Evolutionary conservation across 768 basidiomycete species (phyloP), one percentile per base, ranked within the genome.

Genomic region (Mycena crocata): DNA sequence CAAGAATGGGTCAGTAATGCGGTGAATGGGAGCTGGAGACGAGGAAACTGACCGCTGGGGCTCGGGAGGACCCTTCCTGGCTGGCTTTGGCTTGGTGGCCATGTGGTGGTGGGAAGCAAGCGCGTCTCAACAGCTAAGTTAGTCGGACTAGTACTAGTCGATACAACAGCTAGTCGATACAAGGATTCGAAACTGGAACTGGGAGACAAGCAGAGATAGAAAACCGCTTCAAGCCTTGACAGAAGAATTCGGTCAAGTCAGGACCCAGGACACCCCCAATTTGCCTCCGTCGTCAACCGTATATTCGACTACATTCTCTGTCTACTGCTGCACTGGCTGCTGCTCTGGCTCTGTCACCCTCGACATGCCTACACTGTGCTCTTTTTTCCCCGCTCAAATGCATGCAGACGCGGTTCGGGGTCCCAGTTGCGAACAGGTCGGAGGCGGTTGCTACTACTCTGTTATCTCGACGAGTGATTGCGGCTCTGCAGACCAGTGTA

Each of bases 61-160:
- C 71, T 92, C 90, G 69, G 87, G 81, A 70, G 82, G 80, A 55
- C 88, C 89, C 77, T 89, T 93, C 80, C 87, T 87, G 65, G 84
- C 73, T 58, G 85, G 83, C 80, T 91, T 93, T 70, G 85, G 76
- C 79, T 86, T n/a, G n/a, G n/a, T n/a, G n/a, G 89, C 78, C 92
- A 85, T 73, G 88, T 80, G 73, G 87, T 77, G 62, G 89, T 84
- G 73, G 62, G 71, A 62, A 56, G 63, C 68, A 70, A 12, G 46
- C 28, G 46, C 44, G 57, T 9, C 23, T 52, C 23, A 15, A 24
- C 5, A 19, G 17, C 5, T 45, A 49, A 59, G 51, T 35, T 52
- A 35, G 19, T 5, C 15, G 37, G 26, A 40, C 55, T 31, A 57
- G 14, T 2, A 37, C 21, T 28, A 44, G 10, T 34, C 34, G 57